phyloP scores from a whole-genome alignment of 2,329 filamentous ascomycete genomes.

The Botrytis deweyae region DNA sequence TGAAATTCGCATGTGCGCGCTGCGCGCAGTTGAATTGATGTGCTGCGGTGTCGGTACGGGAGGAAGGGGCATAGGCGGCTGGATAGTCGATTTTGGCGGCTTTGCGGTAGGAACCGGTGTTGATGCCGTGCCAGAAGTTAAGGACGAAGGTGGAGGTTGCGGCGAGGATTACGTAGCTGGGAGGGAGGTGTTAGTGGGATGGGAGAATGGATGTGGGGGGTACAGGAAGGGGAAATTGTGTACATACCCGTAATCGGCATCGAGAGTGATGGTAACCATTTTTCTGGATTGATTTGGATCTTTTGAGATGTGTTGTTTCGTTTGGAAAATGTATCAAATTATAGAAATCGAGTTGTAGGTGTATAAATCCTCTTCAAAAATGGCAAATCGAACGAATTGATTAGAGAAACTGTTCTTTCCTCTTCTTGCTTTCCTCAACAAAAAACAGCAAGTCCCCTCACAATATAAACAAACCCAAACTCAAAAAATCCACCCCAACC shows the following conservation, averaged over 20 bases:
- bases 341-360: background rate
- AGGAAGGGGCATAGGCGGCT: constrained; percentile 48
- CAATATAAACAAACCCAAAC: background rate
- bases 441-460: background rate
- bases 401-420: background rate
- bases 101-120: constrained; percentile 52
- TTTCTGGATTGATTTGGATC: background rate
- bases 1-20: constrained; percentile 62
- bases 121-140: constrained; percentile 52
- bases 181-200: constrained; percentile 43
- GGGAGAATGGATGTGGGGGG: background rate
- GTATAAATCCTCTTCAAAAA: background rate
- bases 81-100: constrained; percentile 57
- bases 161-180: constrained; percentile 60
- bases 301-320: background rate
- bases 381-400: background rate
- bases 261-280: constrained; percentile 37
- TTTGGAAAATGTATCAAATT: background rate
- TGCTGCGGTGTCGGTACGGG: constrained; percentile 37
- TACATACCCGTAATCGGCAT: constrained; percentile 38
- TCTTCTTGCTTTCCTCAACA: background rate
- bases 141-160: constrained; percentile 58
- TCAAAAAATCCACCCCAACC: background rate
- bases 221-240: background rate
- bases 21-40: constrained; percentile 65